Evolutionary conservation across 805 yeast genomes (phyloP).

Genomic region (Ogataea thermomethanolica): DNA sequence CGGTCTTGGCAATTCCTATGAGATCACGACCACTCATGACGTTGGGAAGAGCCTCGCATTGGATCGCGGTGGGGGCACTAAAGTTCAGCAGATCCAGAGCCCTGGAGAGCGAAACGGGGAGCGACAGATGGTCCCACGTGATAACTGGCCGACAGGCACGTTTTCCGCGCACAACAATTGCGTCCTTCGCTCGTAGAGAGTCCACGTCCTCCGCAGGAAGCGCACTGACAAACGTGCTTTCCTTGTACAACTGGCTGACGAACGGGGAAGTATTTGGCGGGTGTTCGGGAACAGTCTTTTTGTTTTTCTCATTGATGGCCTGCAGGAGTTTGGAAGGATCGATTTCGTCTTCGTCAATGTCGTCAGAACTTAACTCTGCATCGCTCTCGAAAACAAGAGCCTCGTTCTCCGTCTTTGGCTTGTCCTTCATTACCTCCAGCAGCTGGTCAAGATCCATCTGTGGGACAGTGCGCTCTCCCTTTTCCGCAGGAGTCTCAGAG

Average conservation of each 20-base stretch:
- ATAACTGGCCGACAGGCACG: slow-evolving; percentile 61
- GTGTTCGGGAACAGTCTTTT: slow-evolving; percentile 48
- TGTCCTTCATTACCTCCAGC: not conserved
- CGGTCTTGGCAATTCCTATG: slow-evolving; percentile 93
- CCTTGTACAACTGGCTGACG: slow-evolving; percentile 58
- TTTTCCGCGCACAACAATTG: slow-evolving; percentile 62
- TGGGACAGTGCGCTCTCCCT: not conserved
- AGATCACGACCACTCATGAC: slow-evolving; percentile 88
- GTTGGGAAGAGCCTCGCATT: slow-evolving; percentile 86
- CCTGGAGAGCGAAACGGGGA: slow-evolving; percentile 55
- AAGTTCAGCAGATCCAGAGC: slow-evolving; percentile 52
- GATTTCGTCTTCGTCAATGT: slow-evolving; percentile 30
- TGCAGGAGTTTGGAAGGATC: slow-evolving; percentile 36
- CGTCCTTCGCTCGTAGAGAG: slow-evolving; percentile 53
- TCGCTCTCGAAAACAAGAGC: slow-evolving; percentile 9
- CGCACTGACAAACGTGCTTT: slow-evolving; percentile 48
- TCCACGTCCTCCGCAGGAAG: slow-evolving; percentile 55
- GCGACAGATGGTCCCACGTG: slow-evolving; percentile 79
- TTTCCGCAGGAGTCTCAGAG: not conserved
- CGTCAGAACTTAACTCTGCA: slow-evolving; percentile 30
- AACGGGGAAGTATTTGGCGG: slow-evolving; percentile 50
- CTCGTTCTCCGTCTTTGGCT: not conserved
- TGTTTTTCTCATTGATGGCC: slow-evolving; percentile 42
- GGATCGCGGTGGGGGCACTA: slow-evolving; percentile 77
- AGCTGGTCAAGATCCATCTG: slow-evolving; percentile 2